Percentiles rank a stretch among this genome's conserved stretches.
Evolutionary conservation across 257 asterid genomes (phyloP).

Genomic region (Sherardia arvensis): DNA sequence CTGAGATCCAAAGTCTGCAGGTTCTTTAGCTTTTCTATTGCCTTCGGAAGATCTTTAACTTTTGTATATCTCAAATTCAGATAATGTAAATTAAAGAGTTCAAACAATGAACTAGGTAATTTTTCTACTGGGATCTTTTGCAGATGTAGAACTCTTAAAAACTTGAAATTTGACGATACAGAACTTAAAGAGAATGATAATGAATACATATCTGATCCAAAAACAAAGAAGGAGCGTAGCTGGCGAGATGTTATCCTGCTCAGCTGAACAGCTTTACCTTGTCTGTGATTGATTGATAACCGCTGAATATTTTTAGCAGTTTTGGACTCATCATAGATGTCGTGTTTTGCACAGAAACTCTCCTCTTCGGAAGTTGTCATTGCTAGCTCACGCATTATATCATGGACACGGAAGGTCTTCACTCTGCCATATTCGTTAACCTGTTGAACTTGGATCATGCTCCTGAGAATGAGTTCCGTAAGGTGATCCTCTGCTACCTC

Average conservation of each 20-base stretch:
- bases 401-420: constrained; percentile 17
- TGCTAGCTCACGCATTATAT: constrained; percentile 18
- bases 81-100: constrained; percentile 15
- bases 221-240: constrained; percentile 23
- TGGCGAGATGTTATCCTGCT: constrained; percentile 15
- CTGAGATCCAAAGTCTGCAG: constrained; percentile 19
- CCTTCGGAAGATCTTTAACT: constrained; percentile 14
- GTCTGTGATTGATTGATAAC: constrained; percentile 13
- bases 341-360: constrained; percentile 14
- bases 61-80: constrained; percentile 16
- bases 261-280: constrained; percentile 6
- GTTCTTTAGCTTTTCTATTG: constrained; percentile 15
- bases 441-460: constrained; percentile 19
- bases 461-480: constrained; percentile 23
- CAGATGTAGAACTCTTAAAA: constrained; percentile 18
- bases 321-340: constrained; percentile 15
- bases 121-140: constrained; percentile 13
- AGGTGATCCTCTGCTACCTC: constrained; percentile 23
- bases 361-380: constrained; percentile 8
- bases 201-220: constrained; percentile 11
- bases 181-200: constrained; percentile 13
- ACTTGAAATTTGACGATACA: constrained; percentile 14
- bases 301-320: constrained; percentile 11
- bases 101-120: constrained; percentile 14
- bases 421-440: constrained; percentile 13